Evolutionary conservation across 352 stramenopile genomes (phyloP), one percentile per base, ranked within the genome.

Genomic region (Thraustochytrium striatum): DNA sequence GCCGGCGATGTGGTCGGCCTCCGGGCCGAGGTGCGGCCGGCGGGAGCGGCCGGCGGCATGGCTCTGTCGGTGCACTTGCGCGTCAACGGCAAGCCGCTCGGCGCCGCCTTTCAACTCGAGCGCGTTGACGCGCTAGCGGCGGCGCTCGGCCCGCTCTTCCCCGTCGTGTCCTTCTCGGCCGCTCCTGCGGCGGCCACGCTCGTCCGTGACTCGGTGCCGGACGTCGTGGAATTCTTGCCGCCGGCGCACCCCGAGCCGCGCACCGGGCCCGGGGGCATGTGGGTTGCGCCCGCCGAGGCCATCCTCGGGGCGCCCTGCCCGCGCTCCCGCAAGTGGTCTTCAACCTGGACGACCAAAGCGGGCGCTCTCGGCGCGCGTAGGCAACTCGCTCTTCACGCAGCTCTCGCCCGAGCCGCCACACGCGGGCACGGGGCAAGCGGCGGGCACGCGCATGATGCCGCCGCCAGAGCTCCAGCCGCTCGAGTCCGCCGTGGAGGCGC

Each of bases 81-180:
- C 50, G 65, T 75, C n/a, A 75, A 75, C 35, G 65, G 65, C 65
- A 38, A 75, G 65, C 11, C 11, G 5, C 65, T 75, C 65, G 65
- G 65, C 43, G 3, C 25, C 19, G 65, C 65, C 32, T 75, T 75
- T 25, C 39, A 19, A 3, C 25, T 75, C 65, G 32, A 70, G 11
- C 41, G 50, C 41, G 16, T 75, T 25, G 65, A 75, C 13, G 50
- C 39, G 41, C 16, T 44, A 3, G 52, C 25, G 47, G 47, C 16
- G 16, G 16, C 30, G 30, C n/a, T 58, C 52, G 65, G 65, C n/a
- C 43, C 65, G 8, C 47, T 75, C 21, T 75, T 7, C 52, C 65
- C 65, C 19, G 36, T 38, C 41, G 65, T 75, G 0, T 19, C 32
- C 28, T 75, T 75, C 5, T 61, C 19, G 19, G 32, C 21, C 21